These are phyloP conservation scores for Ceratocystis ficicola DNA, from an alignment of 2,329 filamentous ascomycete species.

Conservation along the genomic window DNA sequence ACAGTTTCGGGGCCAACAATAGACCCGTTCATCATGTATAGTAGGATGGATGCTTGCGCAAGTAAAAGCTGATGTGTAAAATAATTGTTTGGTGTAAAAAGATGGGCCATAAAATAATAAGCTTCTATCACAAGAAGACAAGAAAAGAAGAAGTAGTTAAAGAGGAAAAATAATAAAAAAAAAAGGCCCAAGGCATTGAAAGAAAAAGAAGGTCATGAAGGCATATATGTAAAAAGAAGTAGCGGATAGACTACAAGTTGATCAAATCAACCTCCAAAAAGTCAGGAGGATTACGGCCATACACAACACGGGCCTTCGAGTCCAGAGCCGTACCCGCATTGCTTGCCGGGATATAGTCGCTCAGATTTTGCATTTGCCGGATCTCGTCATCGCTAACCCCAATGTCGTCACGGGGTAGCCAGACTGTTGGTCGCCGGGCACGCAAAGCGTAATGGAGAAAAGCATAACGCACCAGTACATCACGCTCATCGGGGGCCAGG, in stretches of 20 bases:
- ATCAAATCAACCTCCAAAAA: conserved; percentile 83
- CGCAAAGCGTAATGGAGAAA: conserved; percentile 85
- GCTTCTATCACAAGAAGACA: not conserved
- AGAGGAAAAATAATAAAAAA: not conserved
- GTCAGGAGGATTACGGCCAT: conserved; percentile 74
- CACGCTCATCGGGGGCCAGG: conserved; percentile 76
- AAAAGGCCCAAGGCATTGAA: not conserved
- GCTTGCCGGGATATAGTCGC: conserved; percentile 77
- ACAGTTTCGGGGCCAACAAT: not conserved
- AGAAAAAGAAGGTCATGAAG: conserved; percentile 9
- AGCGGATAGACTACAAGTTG: conserved; percentile 43
- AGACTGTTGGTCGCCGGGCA: conserved; percentile 73
- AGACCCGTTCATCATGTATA: not conserved
- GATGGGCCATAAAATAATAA: not conserved
- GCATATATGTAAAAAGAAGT: not conserved
- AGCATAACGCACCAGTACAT: conserved; percentile 70
- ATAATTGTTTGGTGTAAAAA: conserved; percentile 1
- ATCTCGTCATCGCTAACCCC: conserved; percentile 91
- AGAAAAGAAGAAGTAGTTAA: not conserved
- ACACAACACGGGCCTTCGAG: conserved; percentile 69
- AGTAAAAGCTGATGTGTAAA: conserved; percentile 5
- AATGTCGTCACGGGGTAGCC: conserved; percentile 84
- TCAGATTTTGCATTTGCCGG: conserved; percentile 60
- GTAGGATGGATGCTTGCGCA: conserved; percentile 5
- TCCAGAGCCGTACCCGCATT: conserved; percentile 86